Evolutionary conservation across 257 asterid species (phyloP).

Genomic region (Orobanche coerulescens): DNA sequence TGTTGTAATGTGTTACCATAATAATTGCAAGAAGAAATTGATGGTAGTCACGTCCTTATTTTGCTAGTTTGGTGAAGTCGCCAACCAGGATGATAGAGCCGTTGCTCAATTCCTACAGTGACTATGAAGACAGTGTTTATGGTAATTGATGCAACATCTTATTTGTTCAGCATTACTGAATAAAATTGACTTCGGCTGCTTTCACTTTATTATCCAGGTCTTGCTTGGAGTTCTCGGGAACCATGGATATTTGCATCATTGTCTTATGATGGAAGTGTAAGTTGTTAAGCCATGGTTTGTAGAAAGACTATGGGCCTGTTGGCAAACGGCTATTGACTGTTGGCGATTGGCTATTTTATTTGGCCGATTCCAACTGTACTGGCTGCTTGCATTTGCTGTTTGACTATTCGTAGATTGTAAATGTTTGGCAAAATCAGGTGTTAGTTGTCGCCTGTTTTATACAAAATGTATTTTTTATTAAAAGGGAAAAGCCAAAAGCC

Average conservation of each 20-base stretch:
- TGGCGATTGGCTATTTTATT: too few species aligned
- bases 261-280: constrained; percentile 98
- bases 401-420: too few species aligned
- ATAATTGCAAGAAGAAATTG: constrained; percentile 14
- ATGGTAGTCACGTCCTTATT: constrained; percentile 19
- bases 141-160: constrained; percentile 41
- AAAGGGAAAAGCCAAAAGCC: too few species aligned
- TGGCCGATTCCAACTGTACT: too few species aligned
- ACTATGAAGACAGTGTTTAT: constrained; percentile 92
- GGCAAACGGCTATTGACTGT: too few species aligned
- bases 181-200: constrained; percentile 24
- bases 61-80: constrained; percentile 40
- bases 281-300: too few species aligned
- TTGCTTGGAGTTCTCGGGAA: constrained; percentile 93
- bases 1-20: background rate
- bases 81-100: constrained; percentile 36
- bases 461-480: too few species aligned
- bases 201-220: constrained; percentile 43
- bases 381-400: too few species aligned
- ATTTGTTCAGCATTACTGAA: constrained; percentile 4
- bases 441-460: too few species aligned
- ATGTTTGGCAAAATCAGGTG: too few species aligned
- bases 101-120: constrained; percentile 65
- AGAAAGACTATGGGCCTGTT: too few species aligned
- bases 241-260: constrained; percentile 96